Evolutionary conservation across 495 filamentous ascomycete genomes (phyloP).

Genomic region (Penicillium chermesinum): DNA sequence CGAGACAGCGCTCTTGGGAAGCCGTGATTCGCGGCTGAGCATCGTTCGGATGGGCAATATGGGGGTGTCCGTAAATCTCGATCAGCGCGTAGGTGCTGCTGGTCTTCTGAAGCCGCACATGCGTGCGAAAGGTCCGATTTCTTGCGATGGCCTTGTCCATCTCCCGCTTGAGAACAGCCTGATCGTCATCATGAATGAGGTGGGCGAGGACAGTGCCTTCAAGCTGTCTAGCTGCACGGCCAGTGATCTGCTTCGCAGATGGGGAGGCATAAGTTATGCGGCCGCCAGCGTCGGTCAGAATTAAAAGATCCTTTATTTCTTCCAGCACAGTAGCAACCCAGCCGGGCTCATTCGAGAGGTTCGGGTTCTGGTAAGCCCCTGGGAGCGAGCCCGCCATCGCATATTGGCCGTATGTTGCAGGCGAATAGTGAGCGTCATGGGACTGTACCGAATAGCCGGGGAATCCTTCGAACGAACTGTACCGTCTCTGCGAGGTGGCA

Average conservation of each 20-base stretch:
- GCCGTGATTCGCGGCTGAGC: conserved; percentile 45
- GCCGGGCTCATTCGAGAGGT: conserved; percentile 78
- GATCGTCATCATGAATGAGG: conserved; percentile 85
- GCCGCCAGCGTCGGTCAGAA: conserved; percentile 81
- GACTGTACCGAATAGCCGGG: conserved; percentile 3
- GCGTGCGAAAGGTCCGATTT: conserved; percentile 72
- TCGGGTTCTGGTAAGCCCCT: conserved; percentile 55
- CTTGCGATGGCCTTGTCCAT: conserved; percentile 88
- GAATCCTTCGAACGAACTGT: conserved; percentile 10
- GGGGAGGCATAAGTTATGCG: conserved; percentile 80
- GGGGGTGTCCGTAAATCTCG: conserved; percentile 87
- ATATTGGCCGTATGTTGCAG: conserved; percentile 35
- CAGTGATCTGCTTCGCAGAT: conserved; percentile 71
- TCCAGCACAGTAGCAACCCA: conserved; percentile 88
- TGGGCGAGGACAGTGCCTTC: conserved; percentile 69
- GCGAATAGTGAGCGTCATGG: conserved; percentile 14
- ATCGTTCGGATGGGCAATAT: conserved; percentile 64
- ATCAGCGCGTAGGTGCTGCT: conserved; percentile 74
- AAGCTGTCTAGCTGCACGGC: conserved; percentile 64
- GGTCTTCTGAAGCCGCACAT: conserved; percentile 79
- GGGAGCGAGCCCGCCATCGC: conserved; percentile 42
- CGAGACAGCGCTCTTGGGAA: conserved; percentile 66
- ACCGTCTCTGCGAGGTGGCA: conserved; percentile 7
- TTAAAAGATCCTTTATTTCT: conserved; percentile 83
- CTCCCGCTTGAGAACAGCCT: conserved; percentile 76